phyloP scores from a whole-genome alignment of 2,329 filamentous ascomycete species.

The Fusarium nurragi region DNA sequence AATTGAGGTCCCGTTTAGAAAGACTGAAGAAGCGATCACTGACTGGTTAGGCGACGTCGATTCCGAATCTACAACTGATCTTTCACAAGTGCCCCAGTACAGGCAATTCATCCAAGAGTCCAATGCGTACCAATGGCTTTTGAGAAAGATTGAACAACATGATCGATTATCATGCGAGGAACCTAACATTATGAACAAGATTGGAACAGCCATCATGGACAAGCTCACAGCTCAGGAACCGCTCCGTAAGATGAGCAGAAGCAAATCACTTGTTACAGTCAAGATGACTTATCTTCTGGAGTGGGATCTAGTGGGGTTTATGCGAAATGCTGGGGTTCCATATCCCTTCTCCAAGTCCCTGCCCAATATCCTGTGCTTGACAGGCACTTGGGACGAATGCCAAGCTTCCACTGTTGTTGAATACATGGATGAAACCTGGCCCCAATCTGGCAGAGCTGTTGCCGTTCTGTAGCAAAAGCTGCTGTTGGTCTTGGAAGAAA shows the following conservation, averaged over 20 bases:
- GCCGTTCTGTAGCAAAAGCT: neutral
- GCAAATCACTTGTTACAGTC: accelerated
- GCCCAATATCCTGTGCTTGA: neutral
- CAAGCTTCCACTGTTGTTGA: neutral
- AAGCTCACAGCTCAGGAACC: neutral
- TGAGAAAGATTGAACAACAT: neutral
- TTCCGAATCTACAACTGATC: accelerated
- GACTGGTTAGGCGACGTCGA: neutral
- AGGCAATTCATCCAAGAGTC: neutral
- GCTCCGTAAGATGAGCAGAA: neutral
- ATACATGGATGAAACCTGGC: conserved; percentile 19
- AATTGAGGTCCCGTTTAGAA: neutral
- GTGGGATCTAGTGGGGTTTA: neutral
- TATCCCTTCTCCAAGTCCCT: neutral
- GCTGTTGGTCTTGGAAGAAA: neutral
- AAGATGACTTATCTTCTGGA: neutral
- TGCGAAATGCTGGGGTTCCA: accelerated
- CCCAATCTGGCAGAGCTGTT: neutral
- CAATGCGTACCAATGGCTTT: conserved; percentile 1
- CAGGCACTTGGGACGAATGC: neutral
- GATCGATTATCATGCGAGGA: neutral
- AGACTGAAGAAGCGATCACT: neutral
- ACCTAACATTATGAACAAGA: neutral
- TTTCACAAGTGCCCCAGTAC: neutral
- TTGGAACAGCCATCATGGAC: neutral